These are phyloP conservation scores for Luffa aegyptiaca DNA, from an alignment of 306 rosid genomes.

Conservation along the genomic window DNA sequence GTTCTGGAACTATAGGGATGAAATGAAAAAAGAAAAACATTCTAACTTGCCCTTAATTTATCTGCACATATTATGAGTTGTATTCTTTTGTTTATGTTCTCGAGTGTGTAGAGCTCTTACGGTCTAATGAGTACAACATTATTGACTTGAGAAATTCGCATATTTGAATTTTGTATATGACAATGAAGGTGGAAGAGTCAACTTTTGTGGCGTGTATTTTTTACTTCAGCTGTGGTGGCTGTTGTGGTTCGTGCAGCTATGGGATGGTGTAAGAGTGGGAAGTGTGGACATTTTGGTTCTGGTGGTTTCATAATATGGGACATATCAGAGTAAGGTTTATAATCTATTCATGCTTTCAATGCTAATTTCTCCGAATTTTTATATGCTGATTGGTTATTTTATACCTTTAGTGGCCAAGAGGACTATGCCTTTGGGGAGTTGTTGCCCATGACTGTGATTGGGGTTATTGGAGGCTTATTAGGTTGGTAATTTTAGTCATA, in stretches of 20 bases:
- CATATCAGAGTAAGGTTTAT: constrained; percentile 71
- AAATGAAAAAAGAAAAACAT: neutral
- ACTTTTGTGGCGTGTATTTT: constrained; percentile 97
- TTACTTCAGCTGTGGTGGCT: constrained; percentile 94
- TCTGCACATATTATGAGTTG: neutral
- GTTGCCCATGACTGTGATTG: constrained; percentile 92
- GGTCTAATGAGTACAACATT: neutral
- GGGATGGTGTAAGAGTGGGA: constrained; percentile 95
- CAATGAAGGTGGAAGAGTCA: constrained; percentile 52
- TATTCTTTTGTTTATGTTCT: neutral
- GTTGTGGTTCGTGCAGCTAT: constrained; percentile 90
- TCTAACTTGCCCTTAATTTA: neutral
- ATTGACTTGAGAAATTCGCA: neutral
- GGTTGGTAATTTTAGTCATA: constrained; percentile 30
- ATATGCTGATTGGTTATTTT: constrained; percentile 20
- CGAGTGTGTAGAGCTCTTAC: neutral
- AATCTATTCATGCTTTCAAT: constrained; percentile 13
- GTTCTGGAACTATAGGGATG: neutral
- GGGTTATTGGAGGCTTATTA: constrained; percentile 86
- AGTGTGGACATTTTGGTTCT: constrained; percentile 93
- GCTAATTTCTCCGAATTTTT: constrained; percentile 13
- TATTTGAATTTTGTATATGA: neutral
- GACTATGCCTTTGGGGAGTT: constrained; percentile 91
- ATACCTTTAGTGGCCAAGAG: constrained; percentile 81
- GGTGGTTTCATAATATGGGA: constrained; percentile 99